These are phyloP conservation scores for Colletotrichum liaoningense DNA, from an alignment of 2,329 filamentous ascomycete genomes.

Conservation along the genomic window DNA sequence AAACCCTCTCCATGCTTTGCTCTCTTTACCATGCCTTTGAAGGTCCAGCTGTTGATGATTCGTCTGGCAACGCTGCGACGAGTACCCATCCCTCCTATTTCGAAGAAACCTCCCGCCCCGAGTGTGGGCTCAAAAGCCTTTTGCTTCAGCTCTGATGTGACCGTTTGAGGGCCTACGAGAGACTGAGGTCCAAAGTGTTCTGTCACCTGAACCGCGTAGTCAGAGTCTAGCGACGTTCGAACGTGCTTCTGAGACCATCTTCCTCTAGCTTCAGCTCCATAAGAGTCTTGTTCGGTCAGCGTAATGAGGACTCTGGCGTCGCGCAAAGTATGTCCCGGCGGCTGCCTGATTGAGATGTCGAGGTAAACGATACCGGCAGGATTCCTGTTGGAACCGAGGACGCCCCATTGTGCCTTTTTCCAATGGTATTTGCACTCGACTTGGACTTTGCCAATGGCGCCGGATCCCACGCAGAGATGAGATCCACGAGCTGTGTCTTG, in stretches of 20 bases:
- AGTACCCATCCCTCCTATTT: background rate
- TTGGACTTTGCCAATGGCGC: background rate
- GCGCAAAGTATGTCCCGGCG: no score
- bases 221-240: background rate
- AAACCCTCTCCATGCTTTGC: background rate
- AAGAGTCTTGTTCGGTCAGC: no score
- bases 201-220: background rate
- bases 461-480: background rate
- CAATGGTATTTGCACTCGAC: background rate
- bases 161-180: background rate
- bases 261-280: no score
- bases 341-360: no score
- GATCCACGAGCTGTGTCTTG: background rate
- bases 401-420: background rate
- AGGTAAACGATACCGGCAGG: background rate
- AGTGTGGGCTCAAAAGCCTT: background rate
- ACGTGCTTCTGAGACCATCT: background rate
- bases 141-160: no score
- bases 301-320: no score
- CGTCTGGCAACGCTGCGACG: background rate
- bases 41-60: background rate
- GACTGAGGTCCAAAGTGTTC: background rate
- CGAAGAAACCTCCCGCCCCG: background rate
- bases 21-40: background rate
- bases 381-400: accelerated